These are phyloP conservation scores for Penicillium sp. DNA, from an alignment of 2,329 filamentous ascomycete genomes.

Conservation along the genomic window DNA sequence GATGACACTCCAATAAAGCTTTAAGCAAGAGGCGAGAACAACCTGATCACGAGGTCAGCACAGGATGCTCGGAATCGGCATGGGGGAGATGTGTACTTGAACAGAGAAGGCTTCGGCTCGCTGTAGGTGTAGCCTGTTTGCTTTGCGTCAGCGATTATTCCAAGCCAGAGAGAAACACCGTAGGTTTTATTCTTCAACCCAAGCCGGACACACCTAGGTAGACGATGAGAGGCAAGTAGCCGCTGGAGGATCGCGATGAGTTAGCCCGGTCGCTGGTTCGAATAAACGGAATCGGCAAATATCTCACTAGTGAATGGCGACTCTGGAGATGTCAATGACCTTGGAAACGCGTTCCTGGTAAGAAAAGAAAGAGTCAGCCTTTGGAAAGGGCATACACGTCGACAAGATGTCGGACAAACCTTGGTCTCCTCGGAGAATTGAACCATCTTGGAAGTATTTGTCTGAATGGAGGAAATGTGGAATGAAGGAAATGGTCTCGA, in stretches of 20 bases:
- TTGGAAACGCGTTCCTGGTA: conserved; percentile 90
- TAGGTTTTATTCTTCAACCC: not conserved
- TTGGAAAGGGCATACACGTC: not conserved
- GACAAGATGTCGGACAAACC: conserved; percentile 47
- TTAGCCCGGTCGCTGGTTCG: not conserved
- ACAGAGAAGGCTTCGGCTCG: conserved; percentile 77
- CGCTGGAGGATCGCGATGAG: conserved; percentile 51
- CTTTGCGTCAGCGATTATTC: conserved; percentile 12
- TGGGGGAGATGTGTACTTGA: conserved; percentile 53
- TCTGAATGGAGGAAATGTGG: not conserved
- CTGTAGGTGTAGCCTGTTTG: conserved; percentile 81
- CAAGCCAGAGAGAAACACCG: not conserved
- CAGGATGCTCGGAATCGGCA: conserved; percentile 2
- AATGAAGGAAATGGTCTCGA: not conserved
- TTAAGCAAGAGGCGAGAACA: conserved; percentile 44
- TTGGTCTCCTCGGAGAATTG: conserved; percentile 94
- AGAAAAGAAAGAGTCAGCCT: conserved; percentile 6
- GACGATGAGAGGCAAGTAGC: conserved; percentile 92
- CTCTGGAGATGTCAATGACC: conserved; percentile 88
- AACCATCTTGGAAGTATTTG: conserved; percentile 40
- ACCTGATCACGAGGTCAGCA: conserved; percentile 26
- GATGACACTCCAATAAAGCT: conserved; percentile 1
- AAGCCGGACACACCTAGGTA: conserved; percentile 70
- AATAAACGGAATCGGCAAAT: not conserved
- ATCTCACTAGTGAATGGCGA: conserved; percentile 90